A percentile compares a stretch with the other conserved stretches of the same genome.
These are phyloP conservation scores for Endocarpon pusillum DNA, from an alignment of 495 filamentous ascomycete genomes.

Conservation along the genomic window DNA sequence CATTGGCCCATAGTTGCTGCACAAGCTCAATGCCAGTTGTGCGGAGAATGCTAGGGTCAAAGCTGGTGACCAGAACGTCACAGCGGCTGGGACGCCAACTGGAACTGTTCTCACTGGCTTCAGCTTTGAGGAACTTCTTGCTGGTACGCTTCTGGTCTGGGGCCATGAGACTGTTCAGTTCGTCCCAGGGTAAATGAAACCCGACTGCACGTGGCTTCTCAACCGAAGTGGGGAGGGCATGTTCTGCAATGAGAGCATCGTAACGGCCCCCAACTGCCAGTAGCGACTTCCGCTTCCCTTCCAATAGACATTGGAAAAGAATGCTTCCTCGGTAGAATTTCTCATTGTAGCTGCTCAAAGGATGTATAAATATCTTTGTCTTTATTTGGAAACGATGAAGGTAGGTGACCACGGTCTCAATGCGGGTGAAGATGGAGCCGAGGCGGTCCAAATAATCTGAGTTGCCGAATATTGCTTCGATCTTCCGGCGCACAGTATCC, in stretches of 20 bases:
- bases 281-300: slow-evolving; percentile 67
- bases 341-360: slow-evolving; percentile 78
- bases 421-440: slow-evolving; percentile 57
- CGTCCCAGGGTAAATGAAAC: slow-evolving; percentile 82
- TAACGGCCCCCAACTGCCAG: slow-evolving; percentile 92
- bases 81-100: slow-evolving; percentile 36
- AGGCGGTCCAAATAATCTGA: slow-evolving; percentile 47
- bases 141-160: slow-evolving; percentile 40
- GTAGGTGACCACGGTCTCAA: slow-evolving; percentile 59
- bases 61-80: slow-evolving; percentile 78
- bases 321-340: slow-evolving; percentile 80
- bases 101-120: slow-evolving; percentile 19
- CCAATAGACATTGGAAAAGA: slow-evolving; percentile 81
- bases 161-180: slow-evolving; percentile 47
- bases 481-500: slow-evolving; percentile 51
- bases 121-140: slow-evolving; percentile 51
- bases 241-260: slow-evolving; percentile 63
- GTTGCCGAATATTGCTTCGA: slow-evolving; percentile 59
- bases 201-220: slow-evolving; percentile 57
- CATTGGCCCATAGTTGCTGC: slow-evolving; percentile 62
- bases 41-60: slow-evolving; percentile 59
- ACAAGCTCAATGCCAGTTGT: slow-evolving; percentile 59
- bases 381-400: slow-evolving; percentile 55
- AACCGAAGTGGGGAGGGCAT: slow-evolving; percentile 28
- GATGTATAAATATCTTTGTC: slow-evolving; percentile 68